These are phyloP conservation scores for Lasiosphaeris hirsuta DNA, from an alignment of 495 filamentous ascomycete species.

Conservation along the genomic window DNA sequence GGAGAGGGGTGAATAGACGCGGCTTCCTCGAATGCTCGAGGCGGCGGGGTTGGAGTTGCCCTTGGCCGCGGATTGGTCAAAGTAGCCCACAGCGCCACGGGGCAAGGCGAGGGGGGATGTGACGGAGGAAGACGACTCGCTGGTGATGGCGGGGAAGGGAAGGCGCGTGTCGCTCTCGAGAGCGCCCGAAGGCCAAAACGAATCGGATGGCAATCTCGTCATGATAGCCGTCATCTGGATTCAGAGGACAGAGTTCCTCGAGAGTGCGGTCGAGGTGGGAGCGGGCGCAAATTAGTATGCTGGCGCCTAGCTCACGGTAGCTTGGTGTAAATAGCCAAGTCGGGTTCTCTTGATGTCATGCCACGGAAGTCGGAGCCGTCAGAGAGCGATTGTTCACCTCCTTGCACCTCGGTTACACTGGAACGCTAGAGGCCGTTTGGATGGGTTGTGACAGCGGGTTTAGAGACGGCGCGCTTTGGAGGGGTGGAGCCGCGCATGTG, in stretches of 20 bases:
- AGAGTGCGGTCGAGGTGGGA: neutral
- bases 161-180: slow-evolving; percentile 22
- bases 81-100: slow-evolving; percentile 32
- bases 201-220: slow-evolving; percentile 31
- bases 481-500: neutral
- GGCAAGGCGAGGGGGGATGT: slow-evolving; percentile 42
- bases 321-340: slow-evolving; percentile 1
- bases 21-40: slow-evolving; percentile 1
- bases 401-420: slow-evolving; percentile 10
- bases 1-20: slow-evolving; percentile 27
- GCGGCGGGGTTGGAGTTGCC: neutral
- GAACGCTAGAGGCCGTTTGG: slow-evolving; percentile 9
- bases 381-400: neutral
- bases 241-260: neutral
- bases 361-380: neutral
- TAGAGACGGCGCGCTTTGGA: neutral
- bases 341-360: slow-evolving; percentile 16
- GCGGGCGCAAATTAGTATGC: neutral
- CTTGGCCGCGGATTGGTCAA: slow-evolving; percentile 24
- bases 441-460: neutral
- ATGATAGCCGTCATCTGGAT: slow-evolving; percentile 21
- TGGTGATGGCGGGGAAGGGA: slow-evolving; percentile 26
- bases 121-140: slow-evolving; percentile 32
- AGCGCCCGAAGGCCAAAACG: slow-evolving; percentile 29
- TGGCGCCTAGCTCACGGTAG: neutral